Evolutionary conservation across 2,329 filamentous ascomycete genomes (phyloP).

Genomic region (Trichoderma sp.): DNA sequence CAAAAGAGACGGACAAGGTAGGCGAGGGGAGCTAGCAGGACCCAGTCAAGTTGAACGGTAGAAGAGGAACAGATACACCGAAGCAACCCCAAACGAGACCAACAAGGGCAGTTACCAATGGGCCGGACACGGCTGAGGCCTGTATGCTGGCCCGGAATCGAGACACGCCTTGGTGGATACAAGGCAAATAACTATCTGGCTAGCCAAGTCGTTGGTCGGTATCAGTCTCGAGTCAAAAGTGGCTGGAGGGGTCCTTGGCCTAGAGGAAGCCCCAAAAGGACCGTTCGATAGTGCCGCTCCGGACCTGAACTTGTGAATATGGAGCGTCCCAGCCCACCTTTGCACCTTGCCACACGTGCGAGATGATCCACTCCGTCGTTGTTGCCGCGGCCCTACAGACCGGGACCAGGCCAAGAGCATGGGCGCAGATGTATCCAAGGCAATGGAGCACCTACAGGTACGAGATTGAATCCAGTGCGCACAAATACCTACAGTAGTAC

Average conservation of each 20-base stretch:
- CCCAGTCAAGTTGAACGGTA: conserved; percentile 19
- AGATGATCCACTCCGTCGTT: conserved; percentile 19
- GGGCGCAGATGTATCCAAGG: conserved; percentile 22
- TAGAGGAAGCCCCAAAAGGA: conserved; percentile 27
- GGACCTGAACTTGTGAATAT: conserved; percentile 29
- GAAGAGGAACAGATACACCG: conserved; percentile 29
- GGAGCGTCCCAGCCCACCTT: conserved; percentile 27
- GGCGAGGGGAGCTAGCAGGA: conserved; percentile 28
- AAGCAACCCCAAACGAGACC: conserved; percentile 32
- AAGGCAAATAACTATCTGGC: conserved; percentile 25
- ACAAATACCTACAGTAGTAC: not conserved
- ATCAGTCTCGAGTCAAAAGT: conserved; percentile 27
- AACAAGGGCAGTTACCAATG: conserved; percentile 31
- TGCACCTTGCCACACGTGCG: conserved; percentile 30
- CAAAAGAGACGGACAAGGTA: conserved; percentile 8
- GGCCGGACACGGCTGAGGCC: conserved; percentile 32
- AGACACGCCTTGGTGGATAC: conserved; percentile 22
- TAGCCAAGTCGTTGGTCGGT: conserved; percentile 25
- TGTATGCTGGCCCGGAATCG: conserved; percentile 15
- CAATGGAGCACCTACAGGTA: conserved; percentile 11
- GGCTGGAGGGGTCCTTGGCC: conserved; percentile 17
- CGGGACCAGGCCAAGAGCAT: conserved; percentile 15
- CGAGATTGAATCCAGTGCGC: conserved; percentile 9
- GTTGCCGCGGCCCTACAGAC: conserved; percentile 26
- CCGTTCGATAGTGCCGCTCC: conserved; percentile 29